Evolutionary conservation across 768 basidiomycete genomes (phyloP).

Genomic region (Tulasnella sp.): DNA sequence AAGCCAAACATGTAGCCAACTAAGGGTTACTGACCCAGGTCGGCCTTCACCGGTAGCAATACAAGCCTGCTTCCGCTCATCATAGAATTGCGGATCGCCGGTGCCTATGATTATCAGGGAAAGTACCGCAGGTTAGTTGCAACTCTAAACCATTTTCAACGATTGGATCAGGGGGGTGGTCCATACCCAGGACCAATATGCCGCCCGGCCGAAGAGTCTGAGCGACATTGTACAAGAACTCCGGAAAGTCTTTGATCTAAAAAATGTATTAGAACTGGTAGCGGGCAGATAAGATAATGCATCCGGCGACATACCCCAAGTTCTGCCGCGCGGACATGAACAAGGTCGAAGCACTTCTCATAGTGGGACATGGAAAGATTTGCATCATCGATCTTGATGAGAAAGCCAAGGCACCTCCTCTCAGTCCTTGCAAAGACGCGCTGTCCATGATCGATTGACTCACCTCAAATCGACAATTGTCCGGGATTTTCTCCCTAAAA

Average conservation of each 20-base stretch:
- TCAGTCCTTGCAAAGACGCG: too few relatives aligned
- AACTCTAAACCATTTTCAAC: neutral
- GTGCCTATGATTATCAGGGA: neutral
- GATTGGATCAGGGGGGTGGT: too few relatives aligned
- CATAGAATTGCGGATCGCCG: conserved; percentile 10
- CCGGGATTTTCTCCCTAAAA: neutral
- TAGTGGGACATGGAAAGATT: conserved; percentile 12
- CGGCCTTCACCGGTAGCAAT: neutral
- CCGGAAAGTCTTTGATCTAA: conserved; percentile 10
- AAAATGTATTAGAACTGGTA: neutral
- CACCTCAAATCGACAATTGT: conserved; percentile 12
- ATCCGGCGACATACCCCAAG: neutral
- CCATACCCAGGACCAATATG: neutral
- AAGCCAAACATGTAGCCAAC: neutral
- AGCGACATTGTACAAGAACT: conserved; percentile 9
- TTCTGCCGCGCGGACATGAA: conserved; percentile 9
- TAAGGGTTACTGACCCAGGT: neutral
- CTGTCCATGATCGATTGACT: neutral
- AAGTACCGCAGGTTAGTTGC: neutral
- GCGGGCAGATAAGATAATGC: neutral
- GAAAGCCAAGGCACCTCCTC: too few relatives aligned
- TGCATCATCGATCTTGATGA: conserved; percentile 14
- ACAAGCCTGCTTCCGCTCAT: neutral
- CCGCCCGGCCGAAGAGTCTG: conserved; percentile 6
- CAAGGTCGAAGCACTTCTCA: neutral